phyloP scores from a whole-genome alignment of 805 yeast genomes.

The Hanseniaspora jakobsenii region DNA sequence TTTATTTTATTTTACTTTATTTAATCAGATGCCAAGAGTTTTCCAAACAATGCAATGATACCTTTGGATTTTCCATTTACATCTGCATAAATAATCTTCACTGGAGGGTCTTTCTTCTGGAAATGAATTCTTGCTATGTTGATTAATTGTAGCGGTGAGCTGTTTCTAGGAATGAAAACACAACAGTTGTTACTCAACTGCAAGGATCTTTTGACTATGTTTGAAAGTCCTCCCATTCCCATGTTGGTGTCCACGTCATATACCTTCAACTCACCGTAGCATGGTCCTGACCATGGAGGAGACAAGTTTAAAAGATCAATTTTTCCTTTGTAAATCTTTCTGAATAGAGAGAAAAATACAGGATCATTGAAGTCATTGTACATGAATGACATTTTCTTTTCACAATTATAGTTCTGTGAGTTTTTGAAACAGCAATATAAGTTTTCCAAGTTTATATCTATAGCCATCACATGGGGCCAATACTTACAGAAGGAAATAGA shows the following conservation, averaged over 20 bases:
- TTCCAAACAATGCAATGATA: slow-evolving; percentile 50
- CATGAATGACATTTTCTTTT: slow-evolving; percentile 37
- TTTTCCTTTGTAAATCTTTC: slow-evolving; percentile 18
- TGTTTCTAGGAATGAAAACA: slow-evolving; percentile 53
- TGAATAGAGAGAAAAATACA: slow-evolving; percentile 18
- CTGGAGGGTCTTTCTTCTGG: slow-evolving; percentile 36
- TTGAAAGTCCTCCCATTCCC: slow-evolving; percentile 37
- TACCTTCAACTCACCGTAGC: slow-evolving; percentile 33
- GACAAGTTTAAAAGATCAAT: slow-evolving; percentile 44
- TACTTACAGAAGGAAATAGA: slow-evolving; percentile 57
- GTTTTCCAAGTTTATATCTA: slow-evolving; percentile 51
- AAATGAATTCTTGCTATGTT: slow-evolving; percentile 34
- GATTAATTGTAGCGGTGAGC: slow-evolving; percentile 41
- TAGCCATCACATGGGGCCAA: slow-evolving; percentile 47
- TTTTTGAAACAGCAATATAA: slow-evolving; percentile 57
- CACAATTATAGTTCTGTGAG: slow-evolving; percentile 49
- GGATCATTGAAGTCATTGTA: slow-evolving; percentile 37
- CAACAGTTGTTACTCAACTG: slow-evolving; percentile 38
- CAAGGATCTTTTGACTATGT: slow-evolving; percentile 34
- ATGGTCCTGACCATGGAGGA: slow-evolving; percentile 85
- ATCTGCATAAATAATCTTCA: slow-evolving; percentile 35
- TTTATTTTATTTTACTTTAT: not conserved
- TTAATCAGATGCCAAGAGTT: slow-evolving; percentile 23
- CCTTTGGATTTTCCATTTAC: slow-evolving; percentile 40
- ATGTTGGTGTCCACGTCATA: slow-evolving; percentile 38